Conservation (phyloP, 2,329 filamentous ascomycete species). For the Verticillium zaregamsianum region DNA sequence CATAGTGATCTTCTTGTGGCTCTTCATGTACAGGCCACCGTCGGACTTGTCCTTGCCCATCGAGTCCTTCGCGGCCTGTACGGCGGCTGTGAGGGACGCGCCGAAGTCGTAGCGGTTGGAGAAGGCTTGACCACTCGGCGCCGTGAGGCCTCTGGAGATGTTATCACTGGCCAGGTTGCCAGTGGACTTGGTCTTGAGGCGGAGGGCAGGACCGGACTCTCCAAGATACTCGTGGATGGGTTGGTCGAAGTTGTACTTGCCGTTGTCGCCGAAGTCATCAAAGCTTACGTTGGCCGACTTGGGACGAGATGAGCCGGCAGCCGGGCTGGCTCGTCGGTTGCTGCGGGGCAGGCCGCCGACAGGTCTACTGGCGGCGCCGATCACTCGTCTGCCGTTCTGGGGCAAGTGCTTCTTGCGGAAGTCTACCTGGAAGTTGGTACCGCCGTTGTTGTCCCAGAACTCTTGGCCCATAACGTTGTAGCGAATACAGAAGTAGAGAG, state of each 20-base stretch:
- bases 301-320: slow-evolving; percentile 37
- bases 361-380: slow-evolving; percentile 45
- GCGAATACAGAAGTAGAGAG: slow-evolving; percentile 84
- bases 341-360: slow-evolving; percentile 61
- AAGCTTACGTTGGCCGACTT: slow-evolving; percentile 54
- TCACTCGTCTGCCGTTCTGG: slow-evolving; percentile 52
- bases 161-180: slow-evolving; percentile 61
- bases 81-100: slow-evolving; percentile 81
- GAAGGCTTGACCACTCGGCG: slow-evolving; percentile 69
- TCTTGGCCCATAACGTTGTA: slow-evolving; percentile 83
- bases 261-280: slow-evolving; percentile 61
- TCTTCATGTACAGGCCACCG: slow-evolving; percentile 56
- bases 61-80: slow-evolving; percentile 66
- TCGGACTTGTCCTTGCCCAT: slow-evolving; percentile 45
- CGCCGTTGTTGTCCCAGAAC: slow-evolving; percentile 91
- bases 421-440: slow-evolving; percentile 88
- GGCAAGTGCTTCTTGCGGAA: slow-evolving; percentile 76
- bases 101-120: slow-evolving; percentile 94
- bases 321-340: slow-evolving; percentile 46
- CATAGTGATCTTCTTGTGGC: slow-evolving; percentile 32
- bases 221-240: slow-evolving; percentile 60
- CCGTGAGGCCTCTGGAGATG: slow-evolving; percentile 44
- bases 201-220: slow-evolving; percentile 55
- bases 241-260: slow-evolving; percentile 55
- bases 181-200: slow-evolving; percentile 67